Percentiles rank a stretch among this genome's conserved stretches.
Evolutionary conservation across 2,329 filamentous ascomycete species (phyloP).

Genomic region (Cyphellophora europaea): DNA sequence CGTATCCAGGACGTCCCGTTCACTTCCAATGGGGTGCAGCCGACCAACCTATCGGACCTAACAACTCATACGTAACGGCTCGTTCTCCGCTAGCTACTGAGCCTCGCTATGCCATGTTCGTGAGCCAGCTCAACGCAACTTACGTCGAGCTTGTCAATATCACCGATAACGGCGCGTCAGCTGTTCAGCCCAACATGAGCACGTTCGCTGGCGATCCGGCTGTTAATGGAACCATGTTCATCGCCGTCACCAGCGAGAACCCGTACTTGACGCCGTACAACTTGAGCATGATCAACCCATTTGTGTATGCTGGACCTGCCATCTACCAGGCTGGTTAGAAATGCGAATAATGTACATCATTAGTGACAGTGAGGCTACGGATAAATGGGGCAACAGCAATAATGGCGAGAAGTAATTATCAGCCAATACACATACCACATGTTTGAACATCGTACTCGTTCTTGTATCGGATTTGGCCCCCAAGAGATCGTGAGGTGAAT

Average conservation of each 20-base stretch:
- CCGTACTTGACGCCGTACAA: constrained; percentile 68
- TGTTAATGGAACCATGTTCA: constrained; percentile 70
- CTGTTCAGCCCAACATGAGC: constrained; percentile 61
- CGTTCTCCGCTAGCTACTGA: constrained; percentile 40
- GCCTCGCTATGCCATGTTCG: constrained; percentile 65
- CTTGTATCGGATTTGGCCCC: too few relatives aligned
- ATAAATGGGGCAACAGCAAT: too few relatives aligned
- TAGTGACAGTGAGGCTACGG: too few relatives aligned
- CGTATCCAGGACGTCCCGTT: constrained; percentile 64
- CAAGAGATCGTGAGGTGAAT: too few relatives aligned
- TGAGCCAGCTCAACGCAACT: constrained; percentile 66
- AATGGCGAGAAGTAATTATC: too few relatives aligned
- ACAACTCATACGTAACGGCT: constrained; percentile 70
- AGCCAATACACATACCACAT: too few relatives aligned
- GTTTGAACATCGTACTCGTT: too few relatives aligned
- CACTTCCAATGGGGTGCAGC: constrained; percentile 64
- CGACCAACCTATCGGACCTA: constrained; percentile 61
- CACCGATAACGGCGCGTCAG: constrained; percentile 50
- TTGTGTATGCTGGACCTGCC: constrained; percentile 61
- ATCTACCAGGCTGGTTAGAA: constrained; percentile 68
- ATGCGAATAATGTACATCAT: neutral
- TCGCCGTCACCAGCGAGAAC: constrained; percentile 63
- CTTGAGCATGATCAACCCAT: constrained; percentile 61
- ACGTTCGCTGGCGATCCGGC: constrained; percentile 60
- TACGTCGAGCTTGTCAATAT: constrained; percentile 53